phyloP scores from a whole-genome alignment of 1,284 basidiomycete species.

The Malassezia japonica region DNA sequence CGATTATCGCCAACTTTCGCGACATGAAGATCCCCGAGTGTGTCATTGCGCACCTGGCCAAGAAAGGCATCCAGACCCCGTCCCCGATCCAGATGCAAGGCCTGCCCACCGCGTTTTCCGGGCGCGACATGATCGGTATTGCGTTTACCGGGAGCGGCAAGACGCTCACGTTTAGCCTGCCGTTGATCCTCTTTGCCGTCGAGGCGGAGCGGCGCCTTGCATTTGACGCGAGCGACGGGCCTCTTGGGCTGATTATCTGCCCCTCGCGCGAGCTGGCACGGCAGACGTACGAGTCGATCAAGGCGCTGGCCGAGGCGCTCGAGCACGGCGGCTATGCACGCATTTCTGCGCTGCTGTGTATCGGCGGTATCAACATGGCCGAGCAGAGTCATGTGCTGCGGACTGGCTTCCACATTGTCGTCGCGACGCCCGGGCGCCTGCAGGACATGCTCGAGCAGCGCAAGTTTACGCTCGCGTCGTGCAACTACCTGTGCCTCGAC shows the following conservation, averaged over 20 bases:
- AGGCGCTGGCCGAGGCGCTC: slow-evolving; percentile 72
- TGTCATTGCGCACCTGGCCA: slow-evolving; percentile 70
- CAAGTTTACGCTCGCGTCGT: slow-evolving; percentile 73
- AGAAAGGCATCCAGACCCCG: slow-evolving; percentile 68
- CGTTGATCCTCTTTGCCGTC: slow-evolving; percentile 58
- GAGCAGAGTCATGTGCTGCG: slow-evolving; percentile 82
- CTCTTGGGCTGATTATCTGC: slow-evolving; percentile 86
- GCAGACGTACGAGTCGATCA: slow-evolving; percentile 89
- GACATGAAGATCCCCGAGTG: slow-evolving; percentile 94
- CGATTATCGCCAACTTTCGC: slow-evolving; percentile 80
- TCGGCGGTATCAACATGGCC: slow-evolving; percentile 94
- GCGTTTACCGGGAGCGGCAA: slow-evolving; percentile 52
- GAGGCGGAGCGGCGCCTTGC: slow-evolving; percentile 82
- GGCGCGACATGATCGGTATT: slow-evolving; percentile 52
- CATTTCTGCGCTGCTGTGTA: slow-evolving; percentile 67
- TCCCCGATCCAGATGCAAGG: slow-evolving; percentile 97
- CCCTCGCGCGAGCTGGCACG: slow-evolving; percentile 45
- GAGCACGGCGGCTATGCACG: slow-evolving; percentile 75
- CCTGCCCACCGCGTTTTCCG: slow-evolving; percentile 66
- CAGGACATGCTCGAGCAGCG: slow-evolving; percentile 69
- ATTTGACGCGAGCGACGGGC: slow-evolving; percentile 84
- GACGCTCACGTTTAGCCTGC: slow-evolving; percentile 51
- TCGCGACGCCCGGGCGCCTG: slow-evolving; percentile 59
- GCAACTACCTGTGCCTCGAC: slow-evolving; percentile 83
- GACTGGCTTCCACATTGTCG: slow-evolving; percentile 87